Conservation (phyloP, 306 rosid species). For the Cicer pinnatifidum region DNA sequence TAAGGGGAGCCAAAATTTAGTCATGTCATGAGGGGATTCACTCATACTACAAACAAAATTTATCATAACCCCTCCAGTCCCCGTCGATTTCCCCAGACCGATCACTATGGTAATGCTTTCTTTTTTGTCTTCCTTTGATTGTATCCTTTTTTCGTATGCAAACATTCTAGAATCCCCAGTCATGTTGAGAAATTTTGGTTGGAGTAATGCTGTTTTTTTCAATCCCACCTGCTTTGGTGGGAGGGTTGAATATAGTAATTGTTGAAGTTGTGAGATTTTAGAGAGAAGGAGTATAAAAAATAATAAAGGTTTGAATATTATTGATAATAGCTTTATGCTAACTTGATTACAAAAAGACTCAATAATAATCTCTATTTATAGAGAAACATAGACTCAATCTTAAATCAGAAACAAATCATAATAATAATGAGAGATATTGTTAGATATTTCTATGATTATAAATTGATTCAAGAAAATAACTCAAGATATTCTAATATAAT, state of each 20-base stretch:
- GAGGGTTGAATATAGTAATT: neutral
- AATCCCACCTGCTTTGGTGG: conserved; percentile 5
- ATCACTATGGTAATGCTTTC: neutral
- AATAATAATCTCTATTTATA: too few species aligned
- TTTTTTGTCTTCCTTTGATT: neutral
- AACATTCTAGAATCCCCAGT: neutral
- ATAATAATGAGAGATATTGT: too few species aligned
- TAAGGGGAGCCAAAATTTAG: neutral
- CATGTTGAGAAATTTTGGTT: conserved; percentile 33
- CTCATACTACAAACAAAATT: neutral
- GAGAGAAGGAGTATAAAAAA: too few species aligned
- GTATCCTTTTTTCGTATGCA: neutral
- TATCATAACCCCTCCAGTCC: neutral
- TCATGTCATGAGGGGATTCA: neutral
- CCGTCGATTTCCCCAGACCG: neutral
- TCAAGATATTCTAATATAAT: too few species aligned
- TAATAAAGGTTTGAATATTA: too few species aligned
- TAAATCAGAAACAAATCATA: too few species aligned
- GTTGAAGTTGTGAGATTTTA: too few species aligned
- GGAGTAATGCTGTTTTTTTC: neutral
- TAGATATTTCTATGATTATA: too few species aligned
- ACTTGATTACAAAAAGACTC: too few species aligned
- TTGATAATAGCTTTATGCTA: too few species aligned
- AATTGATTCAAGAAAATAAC: too few species aligned
- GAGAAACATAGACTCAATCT: too few species aligned